Evolutionary conservation across 331 rosid genomes (phyloP).

Genomic region (Arachis monticola): DNA sequence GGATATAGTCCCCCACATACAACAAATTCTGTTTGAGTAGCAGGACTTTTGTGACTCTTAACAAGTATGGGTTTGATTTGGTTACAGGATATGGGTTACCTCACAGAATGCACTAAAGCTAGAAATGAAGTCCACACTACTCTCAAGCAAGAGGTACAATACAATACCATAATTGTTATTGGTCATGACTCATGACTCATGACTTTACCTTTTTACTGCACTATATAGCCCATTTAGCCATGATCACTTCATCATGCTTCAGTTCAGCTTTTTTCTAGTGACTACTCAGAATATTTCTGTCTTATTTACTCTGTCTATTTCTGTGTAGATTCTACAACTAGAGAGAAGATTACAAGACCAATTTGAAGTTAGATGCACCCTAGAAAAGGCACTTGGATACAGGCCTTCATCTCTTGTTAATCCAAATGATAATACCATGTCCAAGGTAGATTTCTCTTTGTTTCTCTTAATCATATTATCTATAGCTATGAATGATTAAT

Average conservation of each 20-base stretch:
- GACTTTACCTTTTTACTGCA: slow-evolving; percentile 23
- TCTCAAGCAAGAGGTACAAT: slow-evolving; percentile 87
- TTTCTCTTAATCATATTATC: not conserved
- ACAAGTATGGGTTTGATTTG: slow-evolving; percentile 42
- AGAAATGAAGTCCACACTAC: slow-evolving; percentile 59
- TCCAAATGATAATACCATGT: slow-evolving; percentile 50
- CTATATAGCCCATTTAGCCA: slow-evolving; percentile 26
- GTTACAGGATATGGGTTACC: slow-evolving; percentile 65
- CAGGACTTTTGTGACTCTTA: slow-evolving; percentile 31
- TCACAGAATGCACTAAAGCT: slow-evolving; percentile 53
- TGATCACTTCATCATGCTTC: slow-evolving; percentile 28
- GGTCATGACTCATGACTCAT: slow-evolving; percentile 36
- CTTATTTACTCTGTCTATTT: slow-evolving; percentile 10
- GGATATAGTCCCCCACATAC: slow-evolving; percentile 30
- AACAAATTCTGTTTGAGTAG: slow-evolving; percentile 22
- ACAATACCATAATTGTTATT: too few relatives aligned
- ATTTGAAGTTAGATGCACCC: slow-evolving; percentile 69
- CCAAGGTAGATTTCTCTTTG: slow-evolving; percentile 60
- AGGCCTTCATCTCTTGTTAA: slow-evolving; percentile 56
- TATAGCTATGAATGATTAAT: not conserved
- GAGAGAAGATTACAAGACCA: slow-evolving; percentile 88
- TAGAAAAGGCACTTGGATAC: slow-evolving; percentile 82
- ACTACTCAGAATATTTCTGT: not conserved
- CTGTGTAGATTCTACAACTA: slow-evolving; percentile 75
- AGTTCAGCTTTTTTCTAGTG: slow-evolving; percentile 25